Evolutionary conservation across 441 rosid species (phyloP).

Genomic region (Cnidoscolus chayamansa): DNA sequence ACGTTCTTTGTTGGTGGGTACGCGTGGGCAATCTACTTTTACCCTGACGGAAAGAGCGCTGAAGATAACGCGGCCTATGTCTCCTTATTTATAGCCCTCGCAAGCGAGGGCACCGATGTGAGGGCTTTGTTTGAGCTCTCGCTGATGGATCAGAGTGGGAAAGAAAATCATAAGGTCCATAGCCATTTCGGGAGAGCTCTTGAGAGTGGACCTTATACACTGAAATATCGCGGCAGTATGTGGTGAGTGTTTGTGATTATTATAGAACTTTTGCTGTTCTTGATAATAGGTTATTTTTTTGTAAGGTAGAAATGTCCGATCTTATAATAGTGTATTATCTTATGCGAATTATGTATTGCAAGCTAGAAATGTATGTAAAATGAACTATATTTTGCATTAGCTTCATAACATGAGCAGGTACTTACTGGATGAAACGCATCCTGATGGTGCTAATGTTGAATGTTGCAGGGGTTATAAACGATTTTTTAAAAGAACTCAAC

Average conservation of each 20-base stretch:
- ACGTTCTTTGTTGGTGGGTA: constrained; percentile 81
- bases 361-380: not conserved
- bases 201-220: constrained; percentile 92
- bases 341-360: not conserved
- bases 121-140: constrained; percentile 92
- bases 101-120: constrained; percentile 91
- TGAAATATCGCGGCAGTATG: constrained; percentile 96
- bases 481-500: constrained; percentile 67
- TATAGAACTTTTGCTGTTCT: not conserved
- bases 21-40: constrained; percentile 92
- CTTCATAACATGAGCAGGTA: not conserved
- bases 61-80: constrained; percentile 83
- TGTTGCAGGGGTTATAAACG: constrained; percentile 89
- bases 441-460: constrained; percentile 20
- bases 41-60: constrained; percentile 93
- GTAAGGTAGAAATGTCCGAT: not conserved
- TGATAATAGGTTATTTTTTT: not conserved
- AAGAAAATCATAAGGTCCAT: constrained; percentile 81
- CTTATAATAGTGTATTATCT: not conserved
- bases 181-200: constrained; percentile 92
- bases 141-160: constrained; percentile 91
- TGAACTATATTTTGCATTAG: not conserved
- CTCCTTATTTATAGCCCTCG: constrained; percentile 85
- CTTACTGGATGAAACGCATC: constrained; percentile 9
- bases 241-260: constrained; percentile 51